Percentiles rank a stretch among this genome's conserved stretches.
These are phyloP conservation scores for Neurospora sp. DNA, from an alignment of 495 filamentous ascomycete genomes.

Conservation along the genomic window DNA sequence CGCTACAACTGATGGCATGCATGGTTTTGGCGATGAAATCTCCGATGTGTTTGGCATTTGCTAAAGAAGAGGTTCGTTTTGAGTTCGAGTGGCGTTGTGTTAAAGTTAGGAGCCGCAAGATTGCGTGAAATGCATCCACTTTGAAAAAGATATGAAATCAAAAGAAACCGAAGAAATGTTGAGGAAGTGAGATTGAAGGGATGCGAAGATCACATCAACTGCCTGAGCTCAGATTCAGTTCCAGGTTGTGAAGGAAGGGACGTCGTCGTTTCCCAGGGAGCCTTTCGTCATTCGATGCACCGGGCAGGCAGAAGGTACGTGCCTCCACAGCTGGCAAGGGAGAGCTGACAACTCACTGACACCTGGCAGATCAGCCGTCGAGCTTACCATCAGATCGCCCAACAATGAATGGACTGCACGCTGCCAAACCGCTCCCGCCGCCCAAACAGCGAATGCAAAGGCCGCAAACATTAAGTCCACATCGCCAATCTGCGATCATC, in stretches of 20 bases:
- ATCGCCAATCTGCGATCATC: background rate
- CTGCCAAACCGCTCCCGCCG: background rate
- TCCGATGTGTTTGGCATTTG: background rate
- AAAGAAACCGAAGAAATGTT: background rate
- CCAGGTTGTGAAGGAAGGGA: background rate
- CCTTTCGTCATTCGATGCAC: background rate
- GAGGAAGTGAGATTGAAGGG: background rate
- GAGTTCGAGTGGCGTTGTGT: background rate
- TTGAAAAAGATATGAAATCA: no score
- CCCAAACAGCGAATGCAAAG: background rate
- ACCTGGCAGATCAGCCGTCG: background rate
- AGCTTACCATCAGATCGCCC: no score
- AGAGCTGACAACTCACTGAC: background rate
- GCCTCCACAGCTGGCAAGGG: background rate
- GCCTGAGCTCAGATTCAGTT: background rate
- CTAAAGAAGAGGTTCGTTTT: background rate
- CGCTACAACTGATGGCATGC: background rate
- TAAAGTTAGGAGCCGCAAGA: background rate
- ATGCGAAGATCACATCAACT: background rate
- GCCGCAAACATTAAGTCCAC: background rate
- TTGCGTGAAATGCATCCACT: background rate
- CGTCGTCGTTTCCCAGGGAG: background rate
- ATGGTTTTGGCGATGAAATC: background rate
- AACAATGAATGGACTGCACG: background rate
- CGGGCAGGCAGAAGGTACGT: background rate